Percentiles rank a stretch among this genome's conserved stretches.
Conservation (phyloP, 768 basidiomycete species). For the Amanita muscaria region DNA sequence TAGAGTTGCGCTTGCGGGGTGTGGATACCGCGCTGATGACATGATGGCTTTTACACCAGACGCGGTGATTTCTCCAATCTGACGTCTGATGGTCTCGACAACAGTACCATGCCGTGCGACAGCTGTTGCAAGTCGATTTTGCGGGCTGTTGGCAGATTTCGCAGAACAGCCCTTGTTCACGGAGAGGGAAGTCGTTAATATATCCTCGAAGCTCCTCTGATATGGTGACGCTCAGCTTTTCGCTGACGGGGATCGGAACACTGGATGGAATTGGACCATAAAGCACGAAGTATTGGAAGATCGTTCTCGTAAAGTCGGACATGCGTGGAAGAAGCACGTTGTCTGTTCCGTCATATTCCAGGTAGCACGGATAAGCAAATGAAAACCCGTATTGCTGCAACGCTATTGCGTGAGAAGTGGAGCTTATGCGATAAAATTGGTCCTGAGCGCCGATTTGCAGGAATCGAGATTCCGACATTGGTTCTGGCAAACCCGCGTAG, state of each 20-base stretch:
- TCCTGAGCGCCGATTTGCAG: slow-evolving; percentile 1
- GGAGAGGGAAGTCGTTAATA: slow-evolving; percentile 5
- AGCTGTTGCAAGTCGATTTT: slow-evolving; percentile 5
- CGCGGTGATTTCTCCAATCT: slow-evolving; percentile 6
- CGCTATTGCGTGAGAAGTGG: slow-evolving; percentile 3
- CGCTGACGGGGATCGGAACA: background rate
- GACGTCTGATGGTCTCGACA: slow-evolving; percentile 5
- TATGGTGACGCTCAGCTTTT: background rate
- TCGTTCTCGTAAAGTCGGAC: slow-evolving; percentile 5
- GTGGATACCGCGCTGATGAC: background rate
- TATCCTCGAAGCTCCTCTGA: slow-evolving; percentile 6
- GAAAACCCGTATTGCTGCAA: slow-evolving; percentile 6
- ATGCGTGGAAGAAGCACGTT: background rate
- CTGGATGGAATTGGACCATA: slow-evolving; percentile 1
- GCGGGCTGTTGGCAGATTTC: slow-evolving; percentile 4
- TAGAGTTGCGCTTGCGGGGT: background rate
- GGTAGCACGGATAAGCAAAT: slow-evolving; percentile 7
- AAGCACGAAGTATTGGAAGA: slow-evolving; percentile 7
- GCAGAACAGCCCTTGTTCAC: slow-evolving; percentile 7
- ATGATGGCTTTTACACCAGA: slow-evolving; percentile 4
- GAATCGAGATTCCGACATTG: background rate
- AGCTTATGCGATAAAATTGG: slow-evolving; percentile 4
- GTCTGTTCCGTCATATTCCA: slow-evolving; percentile 3
- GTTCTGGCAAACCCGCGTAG: slow-evolving; percentile 2
- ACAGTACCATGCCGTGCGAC: slow-evolving; percentile 8